Base-by-base conservation (phyloP, 768 basidiomycete genomes). In the Boletellus sp. region DNA sequence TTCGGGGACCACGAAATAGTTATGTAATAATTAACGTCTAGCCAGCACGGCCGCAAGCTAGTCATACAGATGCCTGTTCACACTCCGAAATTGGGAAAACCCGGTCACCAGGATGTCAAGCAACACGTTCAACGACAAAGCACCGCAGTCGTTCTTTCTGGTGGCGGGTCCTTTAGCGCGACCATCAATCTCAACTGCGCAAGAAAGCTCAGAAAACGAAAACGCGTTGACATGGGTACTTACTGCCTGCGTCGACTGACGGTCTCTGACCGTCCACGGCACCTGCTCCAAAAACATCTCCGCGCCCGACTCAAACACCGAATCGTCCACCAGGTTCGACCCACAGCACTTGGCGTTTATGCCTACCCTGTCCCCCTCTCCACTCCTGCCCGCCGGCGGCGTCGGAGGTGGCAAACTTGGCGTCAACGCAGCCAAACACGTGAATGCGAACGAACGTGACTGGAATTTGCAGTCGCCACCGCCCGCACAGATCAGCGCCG, bases 371-470 rank as follows among this genome's bases (percentile, higher is more conserved):
- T 38, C 15, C 1, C 13, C 23, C 6, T 42, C 16, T 2, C 42
- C 8, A 2, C 12, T 7, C 38, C 12, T 15, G 22, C 37, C 33
- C 13, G 12, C 33, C 33, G 33, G 15, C 22, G 3, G 15, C 28
- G 9, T 46, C n/a, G 41, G 16, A 15, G 44, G 57, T 11, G 50
- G 57, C 2, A 60, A 16, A 0, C 10, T 28, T 1, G 50, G 51
- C 5, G 50, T 19, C 40, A 53, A 38, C 2, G 58, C 51, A 6
- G 19, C 35, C 40, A 60, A 11, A 8, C 44, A 53, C 2, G 35
- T 53, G 6, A 57, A 59, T 9, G 32, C 45, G 17, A 59, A 61
- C 22, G 51, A 48, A 12, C 39, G 49, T 7, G 55, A 57, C 32
- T 57, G 47, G n/a, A 41, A 61, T 19, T 22, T 36, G 17, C 51